Evolutionary conservation across 2,329 filamentous ascomycete species (phyloP).

Genomic region (Trichoderma polysporum): DNA sequence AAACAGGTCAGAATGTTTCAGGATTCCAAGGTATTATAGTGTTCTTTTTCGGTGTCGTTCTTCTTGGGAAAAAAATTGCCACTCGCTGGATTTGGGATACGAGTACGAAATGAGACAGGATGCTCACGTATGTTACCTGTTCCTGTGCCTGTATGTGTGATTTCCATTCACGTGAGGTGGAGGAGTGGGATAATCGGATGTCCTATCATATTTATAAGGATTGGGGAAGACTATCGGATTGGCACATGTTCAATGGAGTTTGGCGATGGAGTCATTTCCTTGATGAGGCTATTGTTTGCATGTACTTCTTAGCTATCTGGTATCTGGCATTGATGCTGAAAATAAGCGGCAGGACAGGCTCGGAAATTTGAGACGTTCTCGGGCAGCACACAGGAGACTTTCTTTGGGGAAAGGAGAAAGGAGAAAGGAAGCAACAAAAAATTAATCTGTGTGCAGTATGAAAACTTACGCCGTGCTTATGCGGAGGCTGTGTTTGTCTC

Average conservation of each 20-base stretch:
- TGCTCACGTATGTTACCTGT: neutral
- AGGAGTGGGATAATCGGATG: too few relatives aligned
- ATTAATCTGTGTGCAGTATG: neutral
- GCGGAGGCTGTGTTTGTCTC: conserved; percentile 14
- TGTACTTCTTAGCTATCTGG: too few relatives aligned
- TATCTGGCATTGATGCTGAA: neutral
- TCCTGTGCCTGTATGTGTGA: too few relatives aligned
- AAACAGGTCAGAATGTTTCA: neutral
- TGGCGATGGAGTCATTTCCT: neutral
- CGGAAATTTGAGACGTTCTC: too few relatives aligned
- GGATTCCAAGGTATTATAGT: neutral
- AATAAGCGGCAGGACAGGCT: too few relatives aligned
- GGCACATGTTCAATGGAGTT: too few relatives aligned
- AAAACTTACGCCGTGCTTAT: neutral
- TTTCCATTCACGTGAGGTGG: too few relatives aligned
- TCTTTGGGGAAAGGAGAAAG: neutral
- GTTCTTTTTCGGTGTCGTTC: neutral
- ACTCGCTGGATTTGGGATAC: neutral
- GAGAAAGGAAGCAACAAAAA: neutral
- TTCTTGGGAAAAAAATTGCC: neutral
- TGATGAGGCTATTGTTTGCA: neutral
- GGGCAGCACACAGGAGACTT: too few relatives aligned
- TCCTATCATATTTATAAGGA: too few relatives aligned
- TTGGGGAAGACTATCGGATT: neutral
- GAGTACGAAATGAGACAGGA: neutral